Conservation (phyloP, 2,329 filamentous ascomycete genomes). For the Neonectria neomacrospora region DNA sequence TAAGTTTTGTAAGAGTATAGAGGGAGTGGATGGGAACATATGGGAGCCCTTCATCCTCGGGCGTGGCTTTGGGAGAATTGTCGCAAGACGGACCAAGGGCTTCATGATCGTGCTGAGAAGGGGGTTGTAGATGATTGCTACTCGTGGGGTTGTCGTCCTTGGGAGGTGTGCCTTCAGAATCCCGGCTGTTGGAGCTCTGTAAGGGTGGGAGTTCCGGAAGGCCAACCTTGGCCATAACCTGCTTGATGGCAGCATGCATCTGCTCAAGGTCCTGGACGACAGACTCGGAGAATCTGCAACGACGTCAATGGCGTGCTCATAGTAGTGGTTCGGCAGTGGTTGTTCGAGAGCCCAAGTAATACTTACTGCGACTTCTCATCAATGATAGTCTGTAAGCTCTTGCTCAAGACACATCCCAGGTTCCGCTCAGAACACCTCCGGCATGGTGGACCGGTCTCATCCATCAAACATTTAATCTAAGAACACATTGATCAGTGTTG, state of each 20-base stretch:
- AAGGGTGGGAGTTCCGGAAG: constrained; percentile 40
- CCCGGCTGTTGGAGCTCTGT: constrained; percentile 36
- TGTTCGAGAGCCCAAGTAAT: background rate
- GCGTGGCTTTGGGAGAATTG: constrained; percentile 44
- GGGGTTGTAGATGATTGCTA: constrained; percentile 15
- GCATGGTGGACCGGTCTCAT: constrained; percentile 53
- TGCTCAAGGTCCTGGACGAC: constrained; percentile 42
- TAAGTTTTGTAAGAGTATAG: constrained; percentile 52
- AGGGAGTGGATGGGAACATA: constrained; percentile 54
- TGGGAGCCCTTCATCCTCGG: constrained; percentile 51
- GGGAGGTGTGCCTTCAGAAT: constrained; percentile 37
- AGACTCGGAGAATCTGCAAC: constrained; percentile 26
- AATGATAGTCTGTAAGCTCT: constrained; percentile 55
- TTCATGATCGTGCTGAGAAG: constrained; percentile 34
- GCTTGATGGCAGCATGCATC: constrained; percentile 40
- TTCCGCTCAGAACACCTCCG: constrained; percentile 51
- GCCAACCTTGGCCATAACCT: constrained; percentile 41
- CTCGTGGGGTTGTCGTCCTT: constrained; percentile 34
- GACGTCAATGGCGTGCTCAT: constrained; percentile 1
- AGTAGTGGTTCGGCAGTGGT: background rate
- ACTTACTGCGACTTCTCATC: constrained; percentile 54
- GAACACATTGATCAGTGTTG: background rate
- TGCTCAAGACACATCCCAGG: constrained; percentile 53
- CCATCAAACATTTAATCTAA: constrained; percentile 56
- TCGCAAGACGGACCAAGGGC: constrained; percentile 43